Evolutionary conservation across 306 rosid genomes (phyloP), one percentile per base, ranked within the genome.

Genomic region (Fragaria iinumae): DNA sequence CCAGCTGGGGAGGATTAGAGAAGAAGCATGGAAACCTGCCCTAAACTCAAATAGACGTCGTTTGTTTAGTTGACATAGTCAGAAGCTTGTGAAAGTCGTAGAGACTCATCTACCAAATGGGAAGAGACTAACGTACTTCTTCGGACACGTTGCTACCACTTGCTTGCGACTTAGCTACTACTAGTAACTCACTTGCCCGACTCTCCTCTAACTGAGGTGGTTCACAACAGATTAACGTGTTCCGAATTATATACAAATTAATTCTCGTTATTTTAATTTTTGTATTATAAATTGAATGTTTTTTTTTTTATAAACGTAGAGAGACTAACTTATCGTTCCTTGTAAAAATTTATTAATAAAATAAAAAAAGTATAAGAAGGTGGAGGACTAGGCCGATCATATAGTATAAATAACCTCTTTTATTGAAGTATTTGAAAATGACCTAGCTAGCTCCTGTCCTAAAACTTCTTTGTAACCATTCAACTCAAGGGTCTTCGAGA

Each of bases 11-110:
- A 57, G 13, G 16, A 21, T 27, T 10, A 4, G 16, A 21, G 41
- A 59, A 59, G 34, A 59, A 25, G 65, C 18, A 63, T 5, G 69
- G 69, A 34, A 65, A 18, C 67, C 20, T 29, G 68, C 43, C 9
- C 70, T 38, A 8, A 36, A 38, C 69, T 65, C 44, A 18, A 34
- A 36, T 2, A 1, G 12, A 1, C 47, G 69, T 65, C 69, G 47
- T 65, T 29, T 18, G 7, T 7, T 62, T 62, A 29, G 68, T 63
- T 34, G 69, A 65, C 25, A 32, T 9, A 36, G 69, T 65, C 47
- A 36, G 45, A 17, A 65, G 69, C 47, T 34, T 6, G 18, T 17
- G 38, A 65, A 65, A 65, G 69, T 65, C 69, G 69, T 65, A 34
- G 45, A 64, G 5, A 21, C 13, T 13, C 69, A 65, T 65, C 69